Evolutionary conservation across 768 basidiomycete species (phyloP), one percentile per base, ranked within the genome.

Genomic region (Baorangia bicolor): DNA sequence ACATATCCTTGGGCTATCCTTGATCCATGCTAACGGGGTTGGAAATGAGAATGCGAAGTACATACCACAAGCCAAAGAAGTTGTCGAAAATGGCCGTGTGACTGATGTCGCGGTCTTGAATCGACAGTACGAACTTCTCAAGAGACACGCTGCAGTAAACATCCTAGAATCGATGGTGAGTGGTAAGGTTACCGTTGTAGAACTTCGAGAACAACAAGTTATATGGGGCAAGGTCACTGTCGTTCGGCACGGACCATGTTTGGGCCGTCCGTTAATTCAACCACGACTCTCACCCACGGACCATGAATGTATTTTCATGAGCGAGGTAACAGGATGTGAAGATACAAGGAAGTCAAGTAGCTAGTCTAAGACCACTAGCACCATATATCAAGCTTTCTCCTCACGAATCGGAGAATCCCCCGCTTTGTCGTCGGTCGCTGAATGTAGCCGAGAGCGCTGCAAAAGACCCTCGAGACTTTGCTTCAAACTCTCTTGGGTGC

Each of bases 21-120:
- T 40, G 34, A 30, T 57, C 9, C 21, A 34, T 44, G 38, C 27
- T 31, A 18, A 34, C 38, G 25, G 46, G 42, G 49, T 39, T 27
- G 49, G 44, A 42, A 21, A 43, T 30, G 48, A 47, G 38, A 7
- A 41, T 25, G 43, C 23, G 11, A 50, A 38, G n/a, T 12, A 60
- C 69, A 4, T 51, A 69, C 68, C 58, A 13, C 56, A 62, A 46
- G 40, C 47, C 41, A 48, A 27, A 28, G 56, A 42, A 18, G 62
- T 59, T 16, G 69, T 64, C 12, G 62, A 58, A 43, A 70, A 66
- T 35, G 64, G 51, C 8, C 56, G 64, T 56, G 66, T 3, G 52
- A 55, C 30, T 7, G 44, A 33, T 14, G 54, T 49, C 35, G 59
- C 35, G 5, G 47, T n/a, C 33, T 44, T 65, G 57, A 63, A 45